These are phyloP conservation scores for Viola odorata DNA, from an alignment of 345 rosid genomes.

Conservation along the genomic window DNA sequence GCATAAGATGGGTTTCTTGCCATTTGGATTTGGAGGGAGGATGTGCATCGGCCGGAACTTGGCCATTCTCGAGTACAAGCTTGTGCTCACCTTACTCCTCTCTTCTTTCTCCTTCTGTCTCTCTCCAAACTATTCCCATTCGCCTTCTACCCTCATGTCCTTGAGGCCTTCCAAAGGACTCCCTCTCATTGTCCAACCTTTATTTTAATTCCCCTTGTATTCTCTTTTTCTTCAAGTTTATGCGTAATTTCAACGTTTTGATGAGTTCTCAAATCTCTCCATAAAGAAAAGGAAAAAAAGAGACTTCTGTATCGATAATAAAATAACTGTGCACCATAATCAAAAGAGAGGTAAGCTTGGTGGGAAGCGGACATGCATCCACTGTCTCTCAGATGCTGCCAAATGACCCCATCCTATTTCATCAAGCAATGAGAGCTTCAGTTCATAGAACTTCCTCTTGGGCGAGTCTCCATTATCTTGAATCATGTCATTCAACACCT, in stretches of 20 bases:
- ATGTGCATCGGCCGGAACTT: slow-evolving; percentile 83
- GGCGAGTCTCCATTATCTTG: slow-evolving; percentile 69
- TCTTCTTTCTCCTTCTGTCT: slow-evolving; percentile 59
- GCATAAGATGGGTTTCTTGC: slow-evolving; percentile 85
- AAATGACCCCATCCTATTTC: slow-evolving; percentile 82
- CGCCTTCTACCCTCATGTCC: slow-evolving; percentile 63
- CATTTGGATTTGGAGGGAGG: slow-evolving; percentile 94
- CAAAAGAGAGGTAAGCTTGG: slow-evolving; percentile 66
- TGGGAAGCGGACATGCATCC: slow-evolving; percentile 94
- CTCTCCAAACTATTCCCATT: slow-evolving; percentile 61
- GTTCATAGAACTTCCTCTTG: slow-evolving; percentile 69
- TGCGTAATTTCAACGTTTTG: too few species aligned
- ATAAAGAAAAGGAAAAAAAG: too few species aligned
- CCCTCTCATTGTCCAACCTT: slow-evolving; percentile 57
- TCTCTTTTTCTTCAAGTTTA: too few species aligned
- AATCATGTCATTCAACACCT: slow-evolving; percentile 77
- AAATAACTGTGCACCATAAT: not conserved
- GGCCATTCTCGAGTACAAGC: slow-evolving; percentile 68
- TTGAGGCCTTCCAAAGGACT: slow-evolving; percentile 65
- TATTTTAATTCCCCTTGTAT: too few species aligned
- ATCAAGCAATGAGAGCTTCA: slow-evolving; percentile 70
- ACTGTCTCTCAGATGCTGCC: slow-evolving; percentile 56
- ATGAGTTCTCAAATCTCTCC: too few species aligned
- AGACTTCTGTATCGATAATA: too few species aligned
- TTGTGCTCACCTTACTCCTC: slow-evolving; percentile 57